phyloP scores from a whole-genome alignment of 345 rosid genomes.

The Populus pruinosa region DNA sequence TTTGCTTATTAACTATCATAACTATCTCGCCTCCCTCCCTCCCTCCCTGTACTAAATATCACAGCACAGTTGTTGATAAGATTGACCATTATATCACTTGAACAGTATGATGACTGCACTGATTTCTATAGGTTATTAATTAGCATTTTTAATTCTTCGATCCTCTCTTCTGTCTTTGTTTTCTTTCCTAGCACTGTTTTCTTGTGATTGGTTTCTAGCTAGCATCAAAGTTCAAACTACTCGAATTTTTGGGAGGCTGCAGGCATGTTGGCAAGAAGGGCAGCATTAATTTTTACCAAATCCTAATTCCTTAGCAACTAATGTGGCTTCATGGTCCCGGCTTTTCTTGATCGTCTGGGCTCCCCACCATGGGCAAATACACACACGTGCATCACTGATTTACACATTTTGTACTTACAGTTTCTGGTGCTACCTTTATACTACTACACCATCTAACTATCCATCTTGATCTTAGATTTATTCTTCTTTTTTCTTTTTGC shows the following conservation, averaged over 20 bases:
- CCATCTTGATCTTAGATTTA: conserved; percentile 13
- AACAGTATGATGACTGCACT: not conserved
- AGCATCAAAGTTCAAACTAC: not conserved
- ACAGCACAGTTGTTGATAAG: not conserved
- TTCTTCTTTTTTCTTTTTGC: not conserved
- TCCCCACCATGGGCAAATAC: conserved; percentile 9
- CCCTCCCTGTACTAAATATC: too few species aligned
- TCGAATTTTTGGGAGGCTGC: conserved; percentile 3
- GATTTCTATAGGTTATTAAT: not conserved
- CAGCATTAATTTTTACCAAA: not conserved
- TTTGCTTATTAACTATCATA: not conserved
- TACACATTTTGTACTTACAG: conserved; percentile 15
- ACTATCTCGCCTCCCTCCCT: not conserved
- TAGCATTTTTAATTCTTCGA: not conserved
- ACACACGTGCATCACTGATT: conserved; percentile 32
- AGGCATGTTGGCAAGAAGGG: conserved; percentile 26
- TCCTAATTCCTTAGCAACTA: not conserved
- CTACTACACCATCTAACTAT: not conserved
- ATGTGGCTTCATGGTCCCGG: conserved; percentile 31
- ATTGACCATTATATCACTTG: not conserved
- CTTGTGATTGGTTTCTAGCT: conserved; percentile 19
- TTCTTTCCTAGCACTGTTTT: not conserved
- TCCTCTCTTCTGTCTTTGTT: not conserved
- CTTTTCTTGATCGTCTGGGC: conserved; percentile 17
- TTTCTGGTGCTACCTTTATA: conserved; percentile 27